Percentiles rank a stretch among this genome's conserved stretches.
Conservation (phyloP, 345 rosid species). For the Lepidium africanum region DNA sequence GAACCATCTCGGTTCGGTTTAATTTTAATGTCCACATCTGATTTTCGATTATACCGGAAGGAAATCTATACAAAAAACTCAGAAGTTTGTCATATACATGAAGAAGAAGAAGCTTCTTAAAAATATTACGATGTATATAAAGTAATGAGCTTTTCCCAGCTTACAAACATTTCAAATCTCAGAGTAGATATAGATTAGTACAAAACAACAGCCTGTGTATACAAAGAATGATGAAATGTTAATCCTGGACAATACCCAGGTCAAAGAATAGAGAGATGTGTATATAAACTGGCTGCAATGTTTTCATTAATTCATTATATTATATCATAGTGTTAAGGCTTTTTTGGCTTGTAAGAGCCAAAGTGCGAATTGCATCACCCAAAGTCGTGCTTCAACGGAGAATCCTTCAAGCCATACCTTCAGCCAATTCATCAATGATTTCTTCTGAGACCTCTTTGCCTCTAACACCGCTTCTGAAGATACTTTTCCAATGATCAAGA, state of each 20-base stretch:
- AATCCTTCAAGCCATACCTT: constrained; percentile 61
- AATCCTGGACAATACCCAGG: constrained; percentile 2
- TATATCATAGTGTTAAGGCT: constrained; percentile 37
- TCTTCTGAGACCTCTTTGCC: constrained; percentile 54
- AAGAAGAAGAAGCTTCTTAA: no score
- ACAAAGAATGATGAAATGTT: constrained; percentile 17
- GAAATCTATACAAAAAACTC: no score
- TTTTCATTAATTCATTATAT: not conserved
- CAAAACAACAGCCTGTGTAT: constrained; percentile 2
- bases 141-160: not conserved
- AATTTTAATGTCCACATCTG: not conserved
- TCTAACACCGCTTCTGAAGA: constrained; percentile 81
- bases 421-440: constrained; percentile 44
- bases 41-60: not conserved
- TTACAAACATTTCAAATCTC: not conserved
- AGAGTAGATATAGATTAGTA: not conserved
- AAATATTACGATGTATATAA: no score
- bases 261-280: constrained; percentile 14
- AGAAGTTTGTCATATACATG: no score
- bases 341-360: constrained; percentile 61
- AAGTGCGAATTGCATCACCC: constrained; percentile 54
- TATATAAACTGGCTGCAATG: not conserved
- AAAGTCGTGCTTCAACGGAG: constrained; percentile 53
- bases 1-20: not conserved
- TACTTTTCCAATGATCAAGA: constrained; percentile 67